Base-by-base conservation (phyloP, 2,329 filamentous ascomycete genomes). In the Hymenoscyphus infarciens region DNA sequence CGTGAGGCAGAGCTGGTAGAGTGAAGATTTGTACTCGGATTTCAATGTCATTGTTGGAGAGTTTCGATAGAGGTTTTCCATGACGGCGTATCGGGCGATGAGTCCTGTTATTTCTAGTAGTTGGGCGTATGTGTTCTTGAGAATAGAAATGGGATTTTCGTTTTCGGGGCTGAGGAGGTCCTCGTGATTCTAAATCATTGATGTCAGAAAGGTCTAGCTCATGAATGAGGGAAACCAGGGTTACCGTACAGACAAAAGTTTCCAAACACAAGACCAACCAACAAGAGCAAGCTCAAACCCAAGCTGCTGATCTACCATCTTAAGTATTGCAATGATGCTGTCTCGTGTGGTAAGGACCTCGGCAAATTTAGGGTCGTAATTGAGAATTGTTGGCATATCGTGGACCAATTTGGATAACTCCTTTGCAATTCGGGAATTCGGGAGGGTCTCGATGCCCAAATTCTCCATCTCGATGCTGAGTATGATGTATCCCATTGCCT, bases 81-180 rank as follows among this genome's bases (percentile, higher is more conserved):
- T 69, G 6, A 68, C 68, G 15, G 63, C 61, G 38, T 68, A 69
- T 7, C 68, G 65, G 2, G 66, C 67, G 10, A 69, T 64, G n/a
- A 67, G 59, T 11, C 52, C 56, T 1, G 63, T 64, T 16, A 69
- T 57, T 29, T 62, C 63, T 35, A 58, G 59, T 19, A 67, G 58
- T 7, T 64, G 42, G 33, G 38, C 22, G 57, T 58, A 64, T 3
- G 45, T 49, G 7, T 42, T 52, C 8, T 57, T 39, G 57, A 59
- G 45, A 52, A 19, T 52, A 1, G 45, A 52, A 4, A 11, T 22
- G 10, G 10, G 2, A 25, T 52, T 22, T 3, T 25, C 11, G 7
- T 52, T 13, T 10, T 52, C 45, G 7, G 45, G 11, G 19, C 3
- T 52, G 3, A 52, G 11, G 4, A 52, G 45, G 10, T 52, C 45